Percentiles rank a stretch among this genome's conserved stretches.
Evolutionary conservation across 768 basidiomycete genomes (phyloP).

Genomic region (Panaeolus papilionaceus): DNA sequence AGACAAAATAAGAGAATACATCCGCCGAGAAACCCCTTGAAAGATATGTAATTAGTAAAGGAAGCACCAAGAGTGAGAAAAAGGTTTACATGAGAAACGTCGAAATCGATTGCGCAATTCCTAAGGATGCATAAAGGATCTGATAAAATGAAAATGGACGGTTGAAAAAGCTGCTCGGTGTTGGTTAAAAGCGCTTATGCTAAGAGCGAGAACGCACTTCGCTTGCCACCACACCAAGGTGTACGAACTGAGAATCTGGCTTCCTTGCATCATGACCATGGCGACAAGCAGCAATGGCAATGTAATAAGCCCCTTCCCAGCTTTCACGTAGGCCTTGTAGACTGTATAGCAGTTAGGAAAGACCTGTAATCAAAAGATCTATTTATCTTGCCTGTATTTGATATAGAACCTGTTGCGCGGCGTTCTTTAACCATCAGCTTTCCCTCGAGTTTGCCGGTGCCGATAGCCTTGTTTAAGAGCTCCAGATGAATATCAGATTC

Average conservation of each 20-base stretch:
- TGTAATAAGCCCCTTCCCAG: constrained; percentile 57
- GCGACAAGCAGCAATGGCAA: constrained; percentile 56
- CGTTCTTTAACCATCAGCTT: constrained; percentile 69
- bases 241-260: constrained; percentile 67
- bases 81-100: constrained; percentile 60
- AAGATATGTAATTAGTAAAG: constrained; percentile 9
- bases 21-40: constrained; percentile 59
- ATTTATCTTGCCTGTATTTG: constrained; percentile 46
- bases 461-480: constrained; percentile 31
- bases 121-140: constrained; percentile 65
- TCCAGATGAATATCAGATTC: constrained; percentile 24
- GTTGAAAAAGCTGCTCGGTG: constrained; percentile 45
- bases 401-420: constrained; percentile 52
- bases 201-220: constrained; percentile 44
- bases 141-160: constrained; percentile 66
- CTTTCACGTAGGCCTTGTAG: constrained; percentile 62
- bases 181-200: not conserved
- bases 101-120: constrained; percentile 58
- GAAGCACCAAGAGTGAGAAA: not conserved
- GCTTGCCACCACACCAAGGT: constrained; percentile 78
- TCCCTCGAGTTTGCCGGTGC: constrained; percentile 70
- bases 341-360: constrained; percentile 41
- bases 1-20: constrained; percentile 62
- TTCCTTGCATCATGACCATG: constrained; percentile 64
- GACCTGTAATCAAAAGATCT: not conserved